A percentile compares a stretch with the other conserved stretches of the same genome.
Evolutionary conservation across 352 stramenopile species (phyloP).

Genomic region (Phytophthora vignae): DNA sequence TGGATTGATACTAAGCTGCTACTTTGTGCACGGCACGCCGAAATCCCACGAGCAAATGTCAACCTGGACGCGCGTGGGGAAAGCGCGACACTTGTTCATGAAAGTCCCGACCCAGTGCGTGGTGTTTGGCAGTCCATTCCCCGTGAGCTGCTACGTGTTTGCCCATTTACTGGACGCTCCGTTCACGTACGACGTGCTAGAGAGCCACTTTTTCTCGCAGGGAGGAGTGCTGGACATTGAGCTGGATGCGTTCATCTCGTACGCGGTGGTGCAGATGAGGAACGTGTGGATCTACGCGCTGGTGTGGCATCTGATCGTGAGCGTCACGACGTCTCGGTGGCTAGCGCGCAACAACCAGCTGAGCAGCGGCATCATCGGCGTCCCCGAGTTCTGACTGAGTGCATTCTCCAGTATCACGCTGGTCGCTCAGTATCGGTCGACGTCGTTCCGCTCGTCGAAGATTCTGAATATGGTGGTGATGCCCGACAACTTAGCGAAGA

Average conservation of each 20-base stretch:
- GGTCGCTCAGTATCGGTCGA: conserved; percentile 43
- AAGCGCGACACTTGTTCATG: conserved; percentile 40
- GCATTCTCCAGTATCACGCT: conserved; percentile 44
- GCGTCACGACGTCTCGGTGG: conserved; percentile 22
- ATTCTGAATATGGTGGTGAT: conserved; percentile 21
- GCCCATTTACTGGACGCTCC: conserved; percentile 57
- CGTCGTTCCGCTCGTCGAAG: conserved; percentile 29
- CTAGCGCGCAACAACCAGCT: conserved; percentile 12
- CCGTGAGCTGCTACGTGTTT: conserved; percentile 51
- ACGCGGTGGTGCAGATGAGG: conserved; percentile 55
- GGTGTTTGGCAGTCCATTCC: conserved; percentile 57
- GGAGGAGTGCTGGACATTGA: conserved; percentile 38
- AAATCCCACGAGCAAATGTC: conserved; percentile 13
- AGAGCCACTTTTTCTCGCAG: conserved; percentile 40
- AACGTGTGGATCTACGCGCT: conserved; percentile 54
- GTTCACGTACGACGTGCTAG: conserved; percentile 45
- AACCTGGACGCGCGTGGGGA: conserved; percentile 1
- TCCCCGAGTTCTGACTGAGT: conserved; percentile 47
- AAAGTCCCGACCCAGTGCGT: conserved; percentile 59
- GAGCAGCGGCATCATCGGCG: conserved; percentile 33
- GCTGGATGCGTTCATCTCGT: conserved; percentile 32
- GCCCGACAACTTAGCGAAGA: conserved; percentile 7
- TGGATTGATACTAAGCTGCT: conserved; percentile 38
- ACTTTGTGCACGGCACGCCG: conserved; percentile 29
- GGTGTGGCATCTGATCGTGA: conserved; percentile 35